Percentiles rank a stretch among this genome's conserved stretches.
phyloP scores from a whole-genome alignment of 2,329 filamentous ascomycete genomes.

The Colletotrichum theobromicola region DNA sequence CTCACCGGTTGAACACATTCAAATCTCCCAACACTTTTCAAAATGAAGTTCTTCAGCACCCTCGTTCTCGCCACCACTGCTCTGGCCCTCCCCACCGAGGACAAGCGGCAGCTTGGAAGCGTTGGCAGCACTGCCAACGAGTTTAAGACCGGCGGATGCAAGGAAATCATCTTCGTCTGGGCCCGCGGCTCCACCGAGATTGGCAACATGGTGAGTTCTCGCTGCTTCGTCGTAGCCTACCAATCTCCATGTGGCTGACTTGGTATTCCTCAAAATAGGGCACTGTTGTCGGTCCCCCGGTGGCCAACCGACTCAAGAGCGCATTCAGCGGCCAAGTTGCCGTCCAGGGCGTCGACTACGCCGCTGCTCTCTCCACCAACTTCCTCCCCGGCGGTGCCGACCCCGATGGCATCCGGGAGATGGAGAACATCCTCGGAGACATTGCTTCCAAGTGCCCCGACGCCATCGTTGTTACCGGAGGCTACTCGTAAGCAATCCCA shows the following conservation, averaged over 20 bases:
- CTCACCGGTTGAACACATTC: neutral
- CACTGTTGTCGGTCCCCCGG: slow-evolving; percentile 16
- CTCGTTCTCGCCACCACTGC: slow-evolving; percentile 14
- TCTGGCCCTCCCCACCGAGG: slow-evolving; percentile 11
- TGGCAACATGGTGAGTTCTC: slow-evolving; percentile 23
- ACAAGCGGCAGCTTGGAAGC: neutral
- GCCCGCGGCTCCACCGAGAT: slow-evolving; percentile 25
- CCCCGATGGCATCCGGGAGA: slow-evolving; percentile 31
- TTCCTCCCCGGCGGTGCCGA: slow-evolving; percentile 32
- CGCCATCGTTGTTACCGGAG: slow-evolving; percentile 38
- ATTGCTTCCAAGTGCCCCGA: slow-evolving; percentile 38
- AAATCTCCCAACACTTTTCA: neutral
- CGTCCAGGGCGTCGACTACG: slow-evolving; percentile 36
- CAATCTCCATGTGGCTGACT: neutral
- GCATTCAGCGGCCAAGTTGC: slow-evolving; percentile 23
- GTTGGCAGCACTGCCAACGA: slow-evolving; percentile 23
- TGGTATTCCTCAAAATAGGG: neutral
- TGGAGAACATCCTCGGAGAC: slow-evolving; percentile 33
- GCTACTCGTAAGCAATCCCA: slow-evolving; percentile 28
- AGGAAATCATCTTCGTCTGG: slow-evolving; percentile 26
- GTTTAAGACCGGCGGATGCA: slow-evolving; percentile 24
- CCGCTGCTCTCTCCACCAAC: slow-evolving; percentile 34
- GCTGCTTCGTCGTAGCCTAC: neutral
- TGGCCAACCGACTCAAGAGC: slow-evolving; percentile 18
- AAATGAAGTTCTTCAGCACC: slow-evolving; percentile 14